phyloP scores from a whole-genome alignment of 2,329 filamentous ascomycete genomes.

The Dactylellina drechsleri region DNA sequence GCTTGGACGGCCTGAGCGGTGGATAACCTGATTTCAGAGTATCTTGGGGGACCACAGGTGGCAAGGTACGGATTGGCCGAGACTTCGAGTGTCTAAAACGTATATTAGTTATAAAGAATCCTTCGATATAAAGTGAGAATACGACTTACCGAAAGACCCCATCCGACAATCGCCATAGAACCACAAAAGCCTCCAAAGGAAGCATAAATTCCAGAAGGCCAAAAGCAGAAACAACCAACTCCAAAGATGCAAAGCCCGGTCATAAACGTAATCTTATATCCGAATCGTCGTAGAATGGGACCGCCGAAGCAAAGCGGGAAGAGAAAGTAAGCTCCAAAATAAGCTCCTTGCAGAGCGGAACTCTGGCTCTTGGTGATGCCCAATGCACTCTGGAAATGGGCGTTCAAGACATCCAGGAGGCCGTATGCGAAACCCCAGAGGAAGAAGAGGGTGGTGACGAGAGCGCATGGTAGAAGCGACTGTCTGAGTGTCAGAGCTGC shows the following conservation, averaged over 20 bases:
- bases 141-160: slow-evolving; percentile 61
- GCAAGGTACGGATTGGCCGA: slow-evolving; percentile 68
- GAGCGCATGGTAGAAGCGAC: slow-evolving; percentile 73
- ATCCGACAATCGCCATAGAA: slow-evolving; percentile 68
- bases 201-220: slow-evolving; percentile 68
- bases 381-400: slow-evolving; percentile 70
- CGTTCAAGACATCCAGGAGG: slow-evolving; percentile 66
- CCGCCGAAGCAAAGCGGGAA: slow-evolving; percentile 63
- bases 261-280: slow-evolving; percentile 64
- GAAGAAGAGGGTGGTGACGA: slow-evolving; percentile 75
- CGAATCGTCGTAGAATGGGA: slow-evolving; percentile 63
- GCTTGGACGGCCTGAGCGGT: slow-evolving; percentile 70
- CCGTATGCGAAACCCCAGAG: slow-evolving; percentile 69
- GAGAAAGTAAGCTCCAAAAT: slow-evolving; percentile 69
- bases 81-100: slow-evolving; percentile 66
- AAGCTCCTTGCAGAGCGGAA: slow-evolving; percentile 72
- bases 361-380: slow-evolving; percentile 69
- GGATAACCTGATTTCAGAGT: slow-evolving; percentile 70
- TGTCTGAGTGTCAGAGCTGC: slow-evolving; percentile 74
- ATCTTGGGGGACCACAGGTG: slow-evolving; percentile 70
- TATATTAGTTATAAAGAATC: background rate
- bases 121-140: background rate
- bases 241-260: slow-evolving; percentile 68
- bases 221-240: slow-evolving; percentile 69
- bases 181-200: slow-evolving; percentile 72